These are phyloP conservation scores for Sarocladium oryzae DNA, from an alignment of 2,329 filamentous ascomycete species.

Conservation along the genomic window DNA sequence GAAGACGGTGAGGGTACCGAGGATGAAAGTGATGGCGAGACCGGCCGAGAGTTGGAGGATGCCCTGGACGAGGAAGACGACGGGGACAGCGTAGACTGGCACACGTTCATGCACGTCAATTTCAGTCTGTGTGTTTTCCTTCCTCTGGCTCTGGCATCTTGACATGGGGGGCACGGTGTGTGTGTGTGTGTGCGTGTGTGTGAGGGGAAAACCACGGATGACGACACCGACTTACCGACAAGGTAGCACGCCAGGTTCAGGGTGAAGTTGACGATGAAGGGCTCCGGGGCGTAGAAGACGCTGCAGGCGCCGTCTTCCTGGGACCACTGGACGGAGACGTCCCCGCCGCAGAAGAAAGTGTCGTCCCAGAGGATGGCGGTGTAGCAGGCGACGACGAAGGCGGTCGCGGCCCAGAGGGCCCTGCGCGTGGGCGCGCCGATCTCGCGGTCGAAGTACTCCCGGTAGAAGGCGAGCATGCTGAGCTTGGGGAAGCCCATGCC, in stretches of 20 bases:
- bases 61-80: constrained; percentile 22
- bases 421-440: constrained; percentile 22
- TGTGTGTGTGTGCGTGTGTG: too few relatives aligned
- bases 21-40: constrained; percentile 17
- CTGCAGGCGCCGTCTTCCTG: constrained; percentile 29
- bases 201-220: too few relatives aligned
- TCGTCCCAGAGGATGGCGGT: constrained; percentile 25
- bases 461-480: constrained; percentile 30
- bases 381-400: constrained; percentile 25
- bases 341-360: constrained; percentile 27
- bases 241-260: constrained; percentile 27
- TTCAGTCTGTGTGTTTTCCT: background rate
- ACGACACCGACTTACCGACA: constrained; percentile 21
- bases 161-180: background rate
- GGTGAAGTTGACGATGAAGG: constrained; percentile 28
- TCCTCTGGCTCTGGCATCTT: background rate
- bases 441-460: constrained; percentile 24
- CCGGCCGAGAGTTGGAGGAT: constrained; percentile 16
- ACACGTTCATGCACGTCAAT: constrained; percentile 9
- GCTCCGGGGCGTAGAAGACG: constrained; percentile 26
- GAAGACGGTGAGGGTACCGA: constrained; percentile 20
- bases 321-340: constrained; percentile 28
- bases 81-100: constrained; percentile 25
- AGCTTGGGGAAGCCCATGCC: constrained; percentile 30
- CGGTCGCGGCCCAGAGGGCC: constrained; percentile 23